Evolutionary conservation across 208 protist genomes (phyloP).

Genomic region (Trypanosoma avium): DNA sequence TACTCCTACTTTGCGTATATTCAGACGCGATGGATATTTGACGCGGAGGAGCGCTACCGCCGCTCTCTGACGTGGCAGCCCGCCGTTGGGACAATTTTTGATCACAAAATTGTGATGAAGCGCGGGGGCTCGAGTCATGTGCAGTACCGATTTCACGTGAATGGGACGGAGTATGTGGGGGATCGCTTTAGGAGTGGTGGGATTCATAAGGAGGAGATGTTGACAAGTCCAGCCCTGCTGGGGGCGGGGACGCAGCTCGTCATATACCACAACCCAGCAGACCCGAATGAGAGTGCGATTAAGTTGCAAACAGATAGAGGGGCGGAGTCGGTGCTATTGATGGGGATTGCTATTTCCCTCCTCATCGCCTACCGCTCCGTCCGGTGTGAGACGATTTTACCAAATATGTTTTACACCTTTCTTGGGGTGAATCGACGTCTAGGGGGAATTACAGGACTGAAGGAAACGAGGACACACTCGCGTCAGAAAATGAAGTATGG

Average conservation of each 20-base stretch:
- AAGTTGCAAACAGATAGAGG: slow-evolving; percentile 81
- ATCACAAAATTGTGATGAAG: slow-evolving; percentile 88
- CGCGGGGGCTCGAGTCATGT: slow-evolving; percentile 80
- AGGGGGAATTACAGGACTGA: slow-evolving; percentile 70
- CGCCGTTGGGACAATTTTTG: slow-evolving; percentile 81
- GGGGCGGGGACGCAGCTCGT: slow-evolving; percentile 86
- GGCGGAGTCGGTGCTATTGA: slow-evolving; percentile 68
- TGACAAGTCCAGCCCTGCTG: slow-evolving; percentile 76
- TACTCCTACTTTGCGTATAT: slow-evolving; percentile 75
- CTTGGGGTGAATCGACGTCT: slow-evolving; percentile 72
- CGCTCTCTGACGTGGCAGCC: slow-evolving; percentile 85
- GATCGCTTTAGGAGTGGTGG: slow-evolving; percentile 86
- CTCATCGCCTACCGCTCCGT: slow-evolving; percentile 80
- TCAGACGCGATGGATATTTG: slow-evolving; percentile 67
- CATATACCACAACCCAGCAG: slow-evolving; percentile 86
- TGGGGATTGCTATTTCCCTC: slow-evolving; percentile 64
- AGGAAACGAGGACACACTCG: slow-evolving; percentile 60
- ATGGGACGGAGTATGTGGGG: slow-evolving; percentile 70
- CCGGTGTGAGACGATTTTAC: slow-evolving; percentile 91
- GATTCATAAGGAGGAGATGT: slow-evolving; percentile 83
- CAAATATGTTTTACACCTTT: slow-evolving; percentile 91
- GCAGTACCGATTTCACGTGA: slow-evolving; percentile 80
- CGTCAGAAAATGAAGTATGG: slow-evolving; percentile 86
- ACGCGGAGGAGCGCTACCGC: slow-evolving; percentile 83
- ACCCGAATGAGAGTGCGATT: slow-evolving; percentile 82